Conservation (phyloP, 2,329 filamentous ascomycete genomes). For the Shiraia bambusicola region DNA sequence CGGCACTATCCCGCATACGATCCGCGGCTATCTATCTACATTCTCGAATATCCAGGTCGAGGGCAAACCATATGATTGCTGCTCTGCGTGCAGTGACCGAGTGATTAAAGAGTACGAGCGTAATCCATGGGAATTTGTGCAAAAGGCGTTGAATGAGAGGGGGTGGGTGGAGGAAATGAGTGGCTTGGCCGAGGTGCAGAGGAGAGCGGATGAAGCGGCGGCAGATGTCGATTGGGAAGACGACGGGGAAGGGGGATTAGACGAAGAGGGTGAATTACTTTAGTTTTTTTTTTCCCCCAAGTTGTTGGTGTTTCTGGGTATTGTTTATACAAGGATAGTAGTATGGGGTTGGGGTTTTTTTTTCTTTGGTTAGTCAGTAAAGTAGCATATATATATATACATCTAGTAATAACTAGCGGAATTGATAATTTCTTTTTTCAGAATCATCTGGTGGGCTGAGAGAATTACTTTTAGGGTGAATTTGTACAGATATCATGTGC, state of each 20-base stretch:
- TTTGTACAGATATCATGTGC: too few relatives aligned
- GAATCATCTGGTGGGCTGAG: too few relatives aligned
- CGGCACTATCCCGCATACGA: slow-evolving; percentile 74
- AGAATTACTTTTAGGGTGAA: too few relatives aligned
- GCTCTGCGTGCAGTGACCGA: slow-evolving; percentile 74
- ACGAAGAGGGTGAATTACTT: slow-evolving; percentile 58
- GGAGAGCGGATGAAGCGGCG: slow-evolving; percentile 50
- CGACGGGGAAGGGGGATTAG: slow-evolving; percentile 49
- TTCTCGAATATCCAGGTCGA: slow-evolving; percentile 74
- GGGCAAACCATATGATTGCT: slow-evolving; percentile 75
- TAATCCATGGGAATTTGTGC: slow-evolving; percentile 76
- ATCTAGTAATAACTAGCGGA: too few relatives aligned
- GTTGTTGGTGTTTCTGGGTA: background rate
- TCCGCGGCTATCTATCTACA: slow-evolving; percentile 73
- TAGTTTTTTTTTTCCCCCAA: slow-evolving; percentile 1
- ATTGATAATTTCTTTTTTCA: too few relatives aligned
- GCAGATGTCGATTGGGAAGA: slow-evolving; percentile 61
- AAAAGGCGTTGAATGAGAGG: slow-evolving; percentile 70
- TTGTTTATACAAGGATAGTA: background rate
- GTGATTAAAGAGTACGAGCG: slow-evolving; percentile 67
- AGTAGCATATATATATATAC: too few relatives aligned
- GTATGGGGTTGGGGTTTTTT: too few relatives aligned
- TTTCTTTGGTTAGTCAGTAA: too few relatives aligned
- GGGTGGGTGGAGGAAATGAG: slow-evolving; percentile 78
- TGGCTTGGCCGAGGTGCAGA: slow-evolving; percentile 68